A percentile compares a stretch with the other conserved stretches of the same genome.
Evolutionary conservation across 148 eudicot species (phyloP).

Genomic region (Persicaria tinctoria): DNA sequence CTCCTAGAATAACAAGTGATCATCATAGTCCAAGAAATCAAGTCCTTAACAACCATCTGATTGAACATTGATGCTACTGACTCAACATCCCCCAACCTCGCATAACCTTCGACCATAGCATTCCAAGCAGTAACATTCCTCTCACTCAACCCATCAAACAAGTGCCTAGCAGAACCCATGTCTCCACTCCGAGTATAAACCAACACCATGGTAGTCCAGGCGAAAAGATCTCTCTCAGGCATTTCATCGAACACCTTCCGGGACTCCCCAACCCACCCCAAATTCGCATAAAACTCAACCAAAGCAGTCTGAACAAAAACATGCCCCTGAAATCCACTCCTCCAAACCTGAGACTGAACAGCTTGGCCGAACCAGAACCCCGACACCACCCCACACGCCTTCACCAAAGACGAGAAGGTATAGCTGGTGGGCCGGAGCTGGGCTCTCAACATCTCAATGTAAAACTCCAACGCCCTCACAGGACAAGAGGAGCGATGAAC

Average conservation of each 20-base stretch:
- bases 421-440: slow-evolving; percentile 43
- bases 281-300: slow-evolving; percentile 53
- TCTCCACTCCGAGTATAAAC: slow-evolving; percentile 47
- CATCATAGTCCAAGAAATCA: slow-evolving; percentile 83
- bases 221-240: slow-evolving; percentile 58
- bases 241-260: slow-evolving; percentile 68
- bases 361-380: slow-evolving; percentile 31
- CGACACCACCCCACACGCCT: slow-evolving; percentile 31
- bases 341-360: slow-evolving; percentile 61
- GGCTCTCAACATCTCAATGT: slow-evolving; percentile 42
- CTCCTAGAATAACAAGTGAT: slow-evolving; percentile 52
- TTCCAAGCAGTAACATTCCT: slow-evolving; percentile 61
- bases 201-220: slow-evolving; percentile 56
- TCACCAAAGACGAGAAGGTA: slow-evolving; percentile 54
- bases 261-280: slow-evolving; percentile 32
- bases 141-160: slow-evolving; percentile 63
- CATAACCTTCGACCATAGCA: slow-evolving; percentile 67
- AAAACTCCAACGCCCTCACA: slow-evolving; percentile 34
- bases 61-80: slow-evolving; percentile 41
- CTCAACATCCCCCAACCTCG: slow-evolving; percentile 44
- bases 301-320: slow-evolving; percentile 56
- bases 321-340: slow-evolving; percentile 42
- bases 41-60: slow-evolving; percentile 45
- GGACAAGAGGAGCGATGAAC: slow-evolving; percentile 32
- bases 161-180: slow-evolving; percentile 36